Evolutionary conservation across 352 stramenopile genomes (phyloP), one percentile per base, ranked within the genome.

Genomic region (Pseudoperonospora humuli): DNA sequence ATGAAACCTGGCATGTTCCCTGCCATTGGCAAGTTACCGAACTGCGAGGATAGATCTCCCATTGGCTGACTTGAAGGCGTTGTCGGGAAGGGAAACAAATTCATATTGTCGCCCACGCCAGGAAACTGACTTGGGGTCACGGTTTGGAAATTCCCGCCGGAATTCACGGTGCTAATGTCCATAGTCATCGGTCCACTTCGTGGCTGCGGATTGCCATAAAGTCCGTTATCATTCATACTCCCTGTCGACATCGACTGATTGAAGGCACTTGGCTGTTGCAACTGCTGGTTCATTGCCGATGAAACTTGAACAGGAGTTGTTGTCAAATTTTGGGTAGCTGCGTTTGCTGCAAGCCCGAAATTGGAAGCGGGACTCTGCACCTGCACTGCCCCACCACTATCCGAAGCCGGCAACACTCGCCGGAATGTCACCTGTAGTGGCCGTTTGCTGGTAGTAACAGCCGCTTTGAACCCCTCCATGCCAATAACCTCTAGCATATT

Each of bases 381-480:
- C 38, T 42, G 46, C 20, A 28, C 33, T 36, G 26, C 5, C 13
- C 27, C 37, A 23, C n/a, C 40, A 24, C 19, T 29, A 38, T n/a
- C n/a, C n/a, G 29, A 26, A 11, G 41, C 5, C 2, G 55, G 27
- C n/a, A 54, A 44, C 27, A 47, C 28, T 14, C 76, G 61, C 23
- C 78, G 63, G 39, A 93, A 90, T 5, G 74, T 88, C 24, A 93
- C 78, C 26, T 64, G 57, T 6, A 93, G 42, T 3, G 81, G 81
- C 0, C 81, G 67, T 35, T 69, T 70, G n/a, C 68, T 65, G 14
- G 53, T 73, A 1, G 65, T 75, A 23, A 93, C 75, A 9, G 66
- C 57, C 32, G 45, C 38, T 53, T 93, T 93, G 39, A 93, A 93
- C 0, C 76, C 76, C 48, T 91, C 78, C 70, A 93, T 87, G 1